Percentiles rank a stretch among this genome's conserved stretches.
phyloP scores from a whole-genome alignment of 1,284 basidiomycete genomes.

The Flammula alnicola region DNA sequence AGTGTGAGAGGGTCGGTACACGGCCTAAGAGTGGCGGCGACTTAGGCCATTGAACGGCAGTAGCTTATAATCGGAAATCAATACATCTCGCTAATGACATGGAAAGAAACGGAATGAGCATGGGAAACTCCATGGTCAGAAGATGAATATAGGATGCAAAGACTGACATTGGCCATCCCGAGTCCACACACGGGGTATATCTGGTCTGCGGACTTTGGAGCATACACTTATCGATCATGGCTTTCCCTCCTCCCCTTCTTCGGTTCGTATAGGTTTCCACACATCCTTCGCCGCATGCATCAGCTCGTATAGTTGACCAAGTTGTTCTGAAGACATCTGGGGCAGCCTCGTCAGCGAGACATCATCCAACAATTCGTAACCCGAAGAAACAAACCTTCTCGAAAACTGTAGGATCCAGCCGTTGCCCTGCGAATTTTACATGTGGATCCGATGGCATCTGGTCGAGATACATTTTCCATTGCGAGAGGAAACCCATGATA shows the following conservation, averaged over 20 bases:
- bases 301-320: conserved; percentile 90
- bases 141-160: neutral
- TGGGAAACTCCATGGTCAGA: neutral
- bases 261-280: conserved; percentile 64
- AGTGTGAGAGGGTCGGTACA: no score
- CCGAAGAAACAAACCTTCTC: conserved; percentile 66
- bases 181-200: conserved; percentile 2
- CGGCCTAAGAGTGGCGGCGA: no score
- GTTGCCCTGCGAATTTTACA: conserved; percentile 65
- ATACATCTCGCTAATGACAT: neutral
- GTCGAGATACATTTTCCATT: conserved; percentile 93
- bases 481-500: conserved; percentile 90
- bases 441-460: conserved; percentile 55
- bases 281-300: conserved; percentile 89
- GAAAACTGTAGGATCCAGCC: conserved; percentile 74
- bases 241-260: conserved; percentile 24
- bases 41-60: no score
- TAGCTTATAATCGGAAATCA: neutral
- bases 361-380: neutral
- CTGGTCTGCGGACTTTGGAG: neutral
- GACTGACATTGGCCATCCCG: conserved; percentile 3
- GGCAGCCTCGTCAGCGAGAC: conserved; percentile 41
- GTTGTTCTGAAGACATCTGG: conserved; percentile 89
- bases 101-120: conserved; percentile 2
- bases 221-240: neutral